These are phyloP conservation scores for Zymoseptoria tritici DNA, from an alignment of 2,329 filamentous ascomycete genomes.

Conservation along the genomic window DNA sequence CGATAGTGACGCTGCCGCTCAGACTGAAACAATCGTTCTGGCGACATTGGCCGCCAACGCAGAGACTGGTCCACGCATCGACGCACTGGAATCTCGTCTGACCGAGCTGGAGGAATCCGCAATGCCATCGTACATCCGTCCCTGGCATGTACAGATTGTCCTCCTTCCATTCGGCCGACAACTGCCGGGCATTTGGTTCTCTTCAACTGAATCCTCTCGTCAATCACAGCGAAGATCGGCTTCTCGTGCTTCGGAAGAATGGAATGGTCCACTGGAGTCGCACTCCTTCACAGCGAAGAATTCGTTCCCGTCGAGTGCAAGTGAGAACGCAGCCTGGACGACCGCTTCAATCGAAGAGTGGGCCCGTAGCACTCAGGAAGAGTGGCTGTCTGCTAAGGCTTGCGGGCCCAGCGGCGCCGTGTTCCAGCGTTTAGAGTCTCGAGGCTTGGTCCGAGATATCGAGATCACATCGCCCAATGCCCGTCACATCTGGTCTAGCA, in stretches of 20 bases:
- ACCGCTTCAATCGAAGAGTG: slow-evolving; percentile 43
- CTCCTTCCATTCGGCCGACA: slow-evolving; percentile 60
- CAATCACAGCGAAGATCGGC: slow-evolving; percentile 27
- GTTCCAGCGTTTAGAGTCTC: slow-evolving; percentile 65
- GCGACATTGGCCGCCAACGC: slow-evolving; percentile 28
- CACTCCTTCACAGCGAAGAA: slow-evolving; percentile 9
- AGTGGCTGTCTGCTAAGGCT: slow-evolving; percentile 62
- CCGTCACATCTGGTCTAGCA: slow-evolving; percentile 57
- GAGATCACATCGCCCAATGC: slow-evolving; percentile 57
- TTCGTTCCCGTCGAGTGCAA: slow-evolving; percentile 24
- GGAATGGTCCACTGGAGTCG: slow-evolving; percentile 32
- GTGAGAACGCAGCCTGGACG: slow-evolving; percentile 41
- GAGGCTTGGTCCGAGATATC: slow-evolving; percentile 61
- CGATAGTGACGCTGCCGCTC: slow-evolving; percentile 28
- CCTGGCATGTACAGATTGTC: slow-evolving; percentile 71
- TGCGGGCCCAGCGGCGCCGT: slow-evolving; percentile 56
- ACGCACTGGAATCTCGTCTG: slow-evolving; percentile 42
- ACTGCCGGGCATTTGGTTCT: slow-evolving; percentile 49
- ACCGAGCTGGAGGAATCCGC: slow-evolving; percentile 50
- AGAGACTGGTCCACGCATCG: slow-evolving; percentile 39
- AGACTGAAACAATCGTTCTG: slow-evolving; percentile 28
- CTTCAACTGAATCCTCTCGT: slow-evolving; percentile 32
- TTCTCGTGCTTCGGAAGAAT: slow-evolving; percentile 41
- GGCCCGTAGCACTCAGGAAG: slow-evolving; percentile 36
- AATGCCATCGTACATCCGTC: slow-evolving; percentile 53